Evolutionary conservation across 352 stramenopile species (phyloP), one percentile per base, ranked within the genome.

Genomic region (Phytophthora foliorum): DNA sequence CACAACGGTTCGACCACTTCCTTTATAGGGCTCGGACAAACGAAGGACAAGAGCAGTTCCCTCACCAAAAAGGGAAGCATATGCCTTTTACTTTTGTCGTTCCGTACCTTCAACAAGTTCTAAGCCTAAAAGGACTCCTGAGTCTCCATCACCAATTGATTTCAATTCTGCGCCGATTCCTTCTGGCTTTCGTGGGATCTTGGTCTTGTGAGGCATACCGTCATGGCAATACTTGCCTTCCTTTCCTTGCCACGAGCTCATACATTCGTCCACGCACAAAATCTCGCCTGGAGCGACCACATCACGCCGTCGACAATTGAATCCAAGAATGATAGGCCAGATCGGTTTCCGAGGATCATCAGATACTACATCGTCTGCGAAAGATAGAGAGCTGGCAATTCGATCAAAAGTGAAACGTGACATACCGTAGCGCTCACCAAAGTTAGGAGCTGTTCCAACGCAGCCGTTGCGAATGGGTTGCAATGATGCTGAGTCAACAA

Each of bases 191-290:
- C 34, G 19, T 17, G 32, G 45, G 6, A 65, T 65, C 24, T 63
- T 55, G n/a, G 57, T 57, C n/a, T 44, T 34, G 34, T 57, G 57
- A 11, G 34, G 46, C 17, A 65, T 57, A 3, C n/a, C 46, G 27
- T 65, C 57, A 5, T 65, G 45, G n/a, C 22, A 44, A 22, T 52
- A 59, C 7, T 66, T 58, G 2, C 16, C 16, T 41, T 66, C 25
- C 36, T 19, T 31, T 25, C 58, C 46, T 50, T 66, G n/a, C 34
- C 44, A 50, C 17, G 57, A 38, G 16, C 5, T 24, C 46, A 65
- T 65, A 13, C 45, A 52, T 29, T 65, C 34, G 10, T 65, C 34
- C 5, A 57, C n/a, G 21, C 57, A 64, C n/a, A n/a, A n/a, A n/a
- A n/a, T n/a, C n/a, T n/a, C n/a, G n/a, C n/a, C n/a, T n/a, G n/a